Evolutionary conservation across 2,329 filamentous ascomycete species (phyloP).

Genomic region (Penicillium palitans): DNA sequence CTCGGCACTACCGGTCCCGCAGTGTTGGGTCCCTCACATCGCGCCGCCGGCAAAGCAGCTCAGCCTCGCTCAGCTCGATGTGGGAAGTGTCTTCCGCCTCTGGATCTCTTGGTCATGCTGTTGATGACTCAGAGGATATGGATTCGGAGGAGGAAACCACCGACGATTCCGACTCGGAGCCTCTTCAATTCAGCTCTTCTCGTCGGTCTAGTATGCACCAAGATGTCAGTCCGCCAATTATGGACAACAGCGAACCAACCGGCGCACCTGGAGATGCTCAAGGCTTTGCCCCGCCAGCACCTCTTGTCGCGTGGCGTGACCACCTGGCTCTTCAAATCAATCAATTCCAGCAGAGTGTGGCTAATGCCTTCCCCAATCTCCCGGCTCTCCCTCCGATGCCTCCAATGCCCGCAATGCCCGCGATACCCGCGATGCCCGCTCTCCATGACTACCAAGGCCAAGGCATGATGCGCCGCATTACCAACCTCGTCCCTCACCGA

Average conservation of each 20-base stretch:
- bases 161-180: slow-evolving; percentile 23
- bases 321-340: slow-evolving; percentile 73
- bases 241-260: slow-evolving; percentile 28
- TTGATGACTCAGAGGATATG: slow-evolving; percentile 41
- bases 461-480: slow-evolving; percentile 70
- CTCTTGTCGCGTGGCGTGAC: slow-evolving; percentile 70
- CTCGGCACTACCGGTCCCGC: slow-evolving; percentile 64
- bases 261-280: slow-evolving; percentile 29
- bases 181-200: slow-evolving; percentile 32
- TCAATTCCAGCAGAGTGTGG: slow-evolving; percentile 71
- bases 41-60: slow-evolving; percentile 61
- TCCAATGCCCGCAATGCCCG: slow-evolving; percentile 52
- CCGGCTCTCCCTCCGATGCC: slow-evolving; percentile 59
- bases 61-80: slow-evolving; percentile 65
- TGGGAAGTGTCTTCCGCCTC: slow-evolving; percentile 59
- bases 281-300: slow-evolving; percentile 56
- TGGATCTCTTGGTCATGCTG: slow-evolving; percentile 47
- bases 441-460: slow-evolving; percentile 73
- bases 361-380: slow-evolving; percentile 65
- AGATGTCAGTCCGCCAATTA: slow-evolving; percentile 29
- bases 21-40: slow-evolving; percentile 60
- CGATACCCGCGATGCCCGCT: slow-evolving; percentile 61
- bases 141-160: slow-evolving; percentile 30
- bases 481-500: slow-evolving; percentile 69
- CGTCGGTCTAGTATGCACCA: slow-evolving; percentile 41